Percentiles rank a stretch among this genome's conserved stretches.
phyloP scores from a whole-genome alignment of 441 rosid species.

The Populus trichocarpa region DNA sequence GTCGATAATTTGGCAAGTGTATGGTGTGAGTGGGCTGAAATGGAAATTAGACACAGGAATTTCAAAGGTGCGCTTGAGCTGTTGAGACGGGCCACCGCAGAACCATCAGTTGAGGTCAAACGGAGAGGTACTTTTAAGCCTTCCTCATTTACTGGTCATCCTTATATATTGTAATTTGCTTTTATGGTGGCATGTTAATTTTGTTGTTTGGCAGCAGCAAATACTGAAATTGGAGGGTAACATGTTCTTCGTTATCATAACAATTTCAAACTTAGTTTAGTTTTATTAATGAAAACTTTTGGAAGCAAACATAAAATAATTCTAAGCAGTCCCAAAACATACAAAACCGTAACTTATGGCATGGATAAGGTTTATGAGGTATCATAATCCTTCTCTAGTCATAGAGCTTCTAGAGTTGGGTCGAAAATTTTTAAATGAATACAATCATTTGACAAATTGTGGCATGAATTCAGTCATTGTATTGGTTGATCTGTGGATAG shows the following conservation, averaged over 20 bases:
- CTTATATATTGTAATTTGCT: not conserved
- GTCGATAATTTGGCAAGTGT: conserved; percentile 89
- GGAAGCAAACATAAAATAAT: not conserved
- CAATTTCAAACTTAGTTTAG: not conserved
- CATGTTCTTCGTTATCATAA: too few relatives aligned
- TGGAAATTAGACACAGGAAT: conserved; percentile 83
- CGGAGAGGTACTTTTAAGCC: conserved; percentile 52
- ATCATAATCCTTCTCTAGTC: not conserved
- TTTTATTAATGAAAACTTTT: not conserved
- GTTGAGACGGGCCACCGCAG: conserved; percentile 93
- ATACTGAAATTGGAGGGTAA: not conserved
- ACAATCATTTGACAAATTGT: not conserved
- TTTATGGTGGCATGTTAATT: not conserved
- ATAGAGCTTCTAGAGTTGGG: not conserved
- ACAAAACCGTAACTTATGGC: not conserved
- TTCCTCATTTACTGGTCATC: not conserved
- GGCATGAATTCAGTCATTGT: not conserved
- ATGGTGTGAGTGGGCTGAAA: conserved; percentile 99
- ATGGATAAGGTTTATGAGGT: not conserved
- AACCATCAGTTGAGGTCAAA: conserved; percentile 93
- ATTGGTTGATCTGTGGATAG: not conserved
- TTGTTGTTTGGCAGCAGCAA: not conserved
- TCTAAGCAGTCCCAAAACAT: not conserved
- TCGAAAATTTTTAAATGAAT: not conserved
- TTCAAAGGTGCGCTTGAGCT: conserved; percentile 79